Evolutionary conservation across 176 grass and related monocot species (phyloP).

Genomic region (Phoenix roebelenii): DNA sequence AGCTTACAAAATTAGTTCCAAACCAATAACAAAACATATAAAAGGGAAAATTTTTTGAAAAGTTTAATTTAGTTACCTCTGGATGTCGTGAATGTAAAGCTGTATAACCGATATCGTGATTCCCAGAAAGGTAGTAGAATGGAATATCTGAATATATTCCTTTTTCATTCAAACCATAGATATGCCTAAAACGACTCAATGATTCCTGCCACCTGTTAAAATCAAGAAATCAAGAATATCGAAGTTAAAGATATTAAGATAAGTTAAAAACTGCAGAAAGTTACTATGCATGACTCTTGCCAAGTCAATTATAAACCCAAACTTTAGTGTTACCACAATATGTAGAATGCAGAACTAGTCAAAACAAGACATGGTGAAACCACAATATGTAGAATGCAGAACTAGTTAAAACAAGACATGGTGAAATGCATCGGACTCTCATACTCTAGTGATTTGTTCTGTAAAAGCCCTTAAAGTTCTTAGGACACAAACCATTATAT

Average conservation of each 20-base stretch:
- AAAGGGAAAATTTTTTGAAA: neutral
- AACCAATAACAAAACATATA: slow-evolving; percentile 5
- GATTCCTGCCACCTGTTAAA: slow-evolving; percentile 78
- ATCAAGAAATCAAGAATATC: slow-evolving; percentile 3
- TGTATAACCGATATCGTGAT: slow-evolving; percentile 92
- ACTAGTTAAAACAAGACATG: too few relatives aligned
- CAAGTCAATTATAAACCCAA: too few relatives aligned
- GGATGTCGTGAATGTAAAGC: slow-evolving; percentile 54
- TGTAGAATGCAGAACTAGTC: too few relatives aligned
- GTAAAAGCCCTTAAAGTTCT: too few relatives aligned
- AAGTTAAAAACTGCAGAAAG: too few relatives aligned
- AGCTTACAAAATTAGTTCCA: neutral
- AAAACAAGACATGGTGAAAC: too few relatives aligned
- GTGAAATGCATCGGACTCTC: too few relatives aligned
- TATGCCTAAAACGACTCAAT: slow-evolving; percentile 78
- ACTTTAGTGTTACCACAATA: too few relatives aligned
- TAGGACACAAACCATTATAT: too few relatives aligned
- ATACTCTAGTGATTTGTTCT: too few relatives aligned
- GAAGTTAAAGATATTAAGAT: neutral
- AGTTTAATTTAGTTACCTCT: slow-evolving; percentile 38
- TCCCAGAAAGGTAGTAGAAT: slow-evolving; percentile 82
- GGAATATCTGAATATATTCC: slow-evolving; percentile 40
- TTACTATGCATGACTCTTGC: too few relatives aligned
- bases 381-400: too few relatives aligned
- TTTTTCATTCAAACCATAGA: slow-evolving; percentile 71